These are phyloP conservation scores for Lumnitzera littorea DNA, from an alignment of 345 rosid species.

Conservation along the genomic window DNA sequence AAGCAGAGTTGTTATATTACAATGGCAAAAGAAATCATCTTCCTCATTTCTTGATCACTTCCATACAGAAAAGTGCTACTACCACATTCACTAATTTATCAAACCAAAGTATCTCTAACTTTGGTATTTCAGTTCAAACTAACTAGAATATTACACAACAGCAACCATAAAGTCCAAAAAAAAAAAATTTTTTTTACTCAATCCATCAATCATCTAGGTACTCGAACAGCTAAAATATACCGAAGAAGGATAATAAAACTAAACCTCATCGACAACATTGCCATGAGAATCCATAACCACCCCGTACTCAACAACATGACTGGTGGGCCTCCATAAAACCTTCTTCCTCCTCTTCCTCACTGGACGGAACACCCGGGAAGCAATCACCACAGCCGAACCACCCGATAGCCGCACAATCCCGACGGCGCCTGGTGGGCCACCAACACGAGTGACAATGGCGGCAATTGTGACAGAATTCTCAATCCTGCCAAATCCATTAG, in stretches of 20 bases:
- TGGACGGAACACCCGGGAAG: conserved; percentile 50
- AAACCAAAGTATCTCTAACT: no score
- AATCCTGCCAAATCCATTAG: conserved; percentile 12
- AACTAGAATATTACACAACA: no score
- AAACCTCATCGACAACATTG: conserved; percentile 75
- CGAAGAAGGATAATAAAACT: background rate
- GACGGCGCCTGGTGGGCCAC: conserved; percentile 79
- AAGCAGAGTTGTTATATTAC: no score
- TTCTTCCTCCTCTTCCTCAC: conserved; percentile 36
- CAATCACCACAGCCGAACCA: conserved; percentile 58
- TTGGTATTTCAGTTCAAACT: no score
- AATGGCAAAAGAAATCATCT: no score
- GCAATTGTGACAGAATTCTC: conserved; percentile 47
- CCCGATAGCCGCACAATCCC: conserved; percentile 78
- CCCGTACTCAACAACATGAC: conserved; percentile 88
- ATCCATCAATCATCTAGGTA: background rate
- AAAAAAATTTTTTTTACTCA: no score
- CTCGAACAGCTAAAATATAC: background rate
- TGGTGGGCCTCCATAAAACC: conserved; percentile 51
- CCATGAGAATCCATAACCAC: conserved; percentile 53
- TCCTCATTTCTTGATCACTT: no score
- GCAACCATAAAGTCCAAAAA: no score
- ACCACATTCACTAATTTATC: no score
- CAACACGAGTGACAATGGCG: conserved; percentile 75
- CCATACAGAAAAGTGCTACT: no score